Evolutionary conservation across 1,284 basidiomycete genomes (phyloP).

Genomic region (Leccinum solheimii): DNA sequence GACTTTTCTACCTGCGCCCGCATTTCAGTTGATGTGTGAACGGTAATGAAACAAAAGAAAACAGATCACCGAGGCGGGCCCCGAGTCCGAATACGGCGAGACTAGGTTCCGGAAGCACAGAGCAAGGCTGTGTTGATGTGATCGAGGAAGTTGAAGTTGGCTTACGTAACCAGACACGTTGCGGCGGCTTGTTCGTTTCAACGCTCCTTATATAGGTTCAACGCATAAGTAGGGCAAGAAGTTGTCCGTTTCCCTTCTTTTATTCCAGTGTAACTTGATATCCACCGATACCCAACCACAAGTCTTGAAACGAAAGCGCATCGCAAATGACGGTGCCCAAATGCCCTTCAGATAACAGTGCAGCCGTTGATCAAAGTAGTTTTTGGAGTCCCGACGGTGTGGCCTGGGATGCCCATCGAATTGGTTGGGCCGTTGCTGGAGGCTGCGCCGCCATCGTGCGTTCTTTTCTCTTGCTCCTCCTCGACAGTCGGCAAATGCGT

Average conservation of each 20-base stretch:
- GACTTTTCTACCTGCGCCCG: not conserved
- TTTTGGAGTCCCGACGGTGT: conserved; percentile 58
- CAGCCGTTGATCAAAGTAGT: conserved; percentile 52
- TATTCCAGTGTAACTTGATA: not conserved
- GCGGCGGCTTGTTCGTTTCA: not conserved
- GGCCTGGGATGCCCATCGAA: conserved; percentile 63
- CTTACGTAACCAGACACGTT: not conserved
- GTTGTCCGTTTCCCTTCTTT: not conserved
- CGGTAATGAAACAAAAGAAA: not conserved
- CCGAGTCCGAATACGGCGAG: not conserved
- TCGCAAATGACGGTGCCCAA: conserved; percentile 25
- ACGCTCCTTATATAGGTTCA: not conserved
- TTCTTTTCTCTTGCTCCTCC: conserved; percentile 14
- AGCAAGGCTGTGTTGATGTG: too few relatives aligned
- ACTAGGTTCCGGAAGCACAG: too few relatives aligned
- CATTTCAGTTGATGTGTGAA: not conserved
- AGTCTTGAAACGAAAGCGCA: not conserved
- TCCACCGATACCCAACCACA: not conserved
- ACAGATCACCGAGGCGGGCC: not conserved
- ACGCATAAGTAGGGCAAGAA: not conserved
- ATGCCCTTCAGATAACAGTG: conserved; percentile 56
- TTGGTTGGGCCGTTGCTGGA: conserved; percentile 77
- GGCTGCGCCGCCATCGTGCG: conserved; percentile 60
- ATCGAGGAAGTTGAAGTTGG: not conserved
- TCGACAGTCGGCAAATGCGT: conserved; percentile 4